Base-by-base conservation (phyloP, 176 grass and related monocot genomes). In the Aegilops bicornis region DNA sequence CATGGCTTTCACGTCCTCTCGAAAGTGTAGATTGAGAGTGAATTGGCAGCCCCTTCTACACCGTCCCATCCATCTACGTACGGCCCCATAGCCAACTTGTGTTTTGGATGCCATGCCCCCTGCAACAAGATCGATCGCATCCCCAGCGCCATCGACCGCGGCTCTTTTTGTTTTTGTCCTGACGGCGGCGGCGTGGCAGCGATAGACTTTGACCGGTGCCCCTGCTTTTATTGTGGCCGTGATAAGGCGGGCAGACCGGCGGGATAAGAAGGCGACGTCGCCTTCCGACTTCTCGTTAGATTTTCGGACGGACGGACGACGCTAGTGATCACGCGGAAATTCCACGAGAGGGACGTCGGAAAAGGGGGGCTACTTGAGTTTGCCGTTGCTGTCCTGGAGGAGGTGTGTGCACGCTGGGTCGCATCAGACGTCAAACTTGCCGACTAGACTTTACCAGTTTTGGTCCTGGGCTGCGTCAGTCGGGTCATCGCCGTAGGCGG, bases 281-380 rank as follows among this genome's bases (percentile, higher is more conserved):
- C 32, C 80, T 58, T 76, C 69, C 45, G 43, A 59, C 4, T 32
- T 42, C n/a, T 80, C 82, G 68, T 36, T 71, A 77, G 61, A 68
- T 47, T 25, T 25, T 78, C 7, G 35, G 15, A 1, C 30, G 2
- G 52, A 1, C 69, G 33, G 64, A 8, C 71, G 71, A 5, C 8
- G 17, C 14, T 6, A 47, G 61, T 76, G 76, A 33, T 23, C 83
- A 82, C 62, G 11, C 87, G 42, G 71, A 42, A 54, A 85, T 90
- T 72, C 79, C 54, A 19, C 64, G 79, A 78, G 13, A 40, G 52
- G 22, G 79, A 78, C 88, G 42, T 2, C 40, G 60, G 76, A 0
- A 33, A 68, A 48, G 7, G 17, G 33, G 36, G 43, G 45, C 47
- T 50, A 16, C 15, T 50, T 15, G 47, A 50, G 14, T 69, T 36